phyloP scores from a whole-genome alignment of 345 rosid species.

The Populus euphratica region DNA sequence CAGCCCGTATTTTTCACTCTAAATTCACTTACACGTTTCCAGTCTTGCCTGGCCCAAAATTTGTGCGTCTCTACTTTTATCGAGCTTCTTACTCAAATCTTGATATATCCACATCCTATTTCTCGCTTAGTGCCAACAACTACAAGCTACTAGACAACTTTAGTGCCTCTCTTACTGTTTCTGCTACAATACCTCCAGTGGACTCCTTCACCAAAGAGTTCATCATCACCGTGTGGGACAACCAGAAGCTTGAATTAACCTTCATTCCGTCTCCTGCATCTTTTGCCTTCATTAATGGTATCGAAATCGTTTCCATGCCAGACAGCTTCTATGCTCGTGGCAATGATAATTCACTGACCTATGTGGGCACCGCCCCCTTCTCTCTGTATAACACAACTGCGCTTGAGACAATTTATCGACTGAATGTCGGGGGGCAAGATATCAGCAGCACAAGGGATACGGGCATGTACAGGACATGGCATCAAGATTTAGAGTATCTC shows the following conservation, averaged over 20 bases:
- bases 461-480: background rate
- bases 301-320: slow-evolving; percentile 3
- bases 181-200: background rate
- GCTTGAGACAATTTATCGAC: background rate
- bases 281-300: slow-evolving; percentile 5
- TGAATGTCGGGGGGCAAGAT: background rate
- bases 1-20: slow-evolving; percentile 22
- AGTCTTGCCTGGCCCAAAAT: slow-evolving; percentile 28
- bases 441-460: background rate
- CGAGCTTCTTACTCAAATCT: background rate
- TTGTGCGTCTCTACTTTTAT: slow-evolving; percentile 27
- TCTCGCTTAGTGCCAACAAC: background rate
- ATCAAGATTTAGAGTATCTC: background rate
- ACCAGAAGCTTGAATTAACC: background rate
- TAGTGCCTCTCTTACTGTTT: slow-evolving; percentile 4
- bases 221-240: background rate
- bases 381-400: background rate
- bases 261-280: background rate
- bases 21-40: slow-evolving; percentile 32
- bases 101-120: background rate
- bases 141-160: slow-evolving; percentile 11
- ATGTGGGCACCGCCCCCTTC: background rate
- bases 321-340: background rate
- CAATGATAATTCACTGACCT: background rate
- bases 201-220: background rate